phyloP scores from a whole-genome alignment of 73 alveolate genomes.

The Paramecium sexaurelia region DNA sequence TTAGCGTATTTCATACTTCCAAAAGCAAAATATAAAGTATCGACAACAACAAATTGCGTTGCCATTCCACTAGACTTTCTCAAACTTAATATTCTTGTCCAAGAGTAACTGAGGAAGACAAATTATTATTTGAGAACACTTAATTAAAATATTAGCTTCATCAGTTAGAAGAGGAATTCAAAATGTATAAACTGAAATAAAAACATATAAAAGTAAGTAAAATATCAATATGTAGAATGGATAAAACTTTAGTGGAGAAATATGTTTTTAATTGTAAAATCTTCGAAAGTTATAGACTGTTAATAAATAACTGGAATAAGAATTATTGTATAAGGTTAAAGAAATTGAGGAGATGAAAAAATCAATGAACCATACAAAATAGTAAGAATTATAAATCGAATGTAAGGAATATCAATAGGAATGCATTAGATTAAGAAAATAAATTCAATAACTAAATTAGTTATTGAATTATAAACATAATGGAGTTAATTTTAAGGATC shows the following conservation, averaged over 20 bases:
- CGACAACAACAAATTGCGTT: neutral
- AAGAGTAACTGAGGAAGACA: neutral
- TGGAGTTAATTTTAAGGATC: neutral
- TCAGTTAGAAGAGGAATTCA: neutral
- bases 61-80: neutral
- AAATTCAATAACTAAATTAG: neutral
- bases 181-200: neutral
- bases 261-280: neutral
- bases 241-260: neutral
- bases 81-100: conserved; percentile 4
- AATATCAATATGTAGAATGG: neutral
- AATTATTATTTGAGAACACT: conserved; percentile 1
- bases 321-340: neutral
- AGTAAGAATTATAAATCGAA: neutral
- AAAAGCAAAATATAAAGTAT: neutral
- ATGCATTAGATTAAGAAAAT: neutral
- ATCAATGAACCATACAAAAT: neutral
- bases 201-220: neutral
- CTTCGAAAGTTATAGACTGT: neutral
- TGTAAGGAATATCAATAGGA: conserved; percentile 12
- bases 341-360: neutral
- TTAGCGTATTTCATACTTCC: neutral
- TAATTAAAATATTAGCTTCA: neutral
- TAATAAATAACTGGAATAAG: neutral
- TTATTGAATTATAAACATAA: neutral